A percentile compares a stretch with the other conserved stretches of the same genome.
Conservation (phyloP, 23 red algal species). For the Pyropia yezoensis region DNA sequence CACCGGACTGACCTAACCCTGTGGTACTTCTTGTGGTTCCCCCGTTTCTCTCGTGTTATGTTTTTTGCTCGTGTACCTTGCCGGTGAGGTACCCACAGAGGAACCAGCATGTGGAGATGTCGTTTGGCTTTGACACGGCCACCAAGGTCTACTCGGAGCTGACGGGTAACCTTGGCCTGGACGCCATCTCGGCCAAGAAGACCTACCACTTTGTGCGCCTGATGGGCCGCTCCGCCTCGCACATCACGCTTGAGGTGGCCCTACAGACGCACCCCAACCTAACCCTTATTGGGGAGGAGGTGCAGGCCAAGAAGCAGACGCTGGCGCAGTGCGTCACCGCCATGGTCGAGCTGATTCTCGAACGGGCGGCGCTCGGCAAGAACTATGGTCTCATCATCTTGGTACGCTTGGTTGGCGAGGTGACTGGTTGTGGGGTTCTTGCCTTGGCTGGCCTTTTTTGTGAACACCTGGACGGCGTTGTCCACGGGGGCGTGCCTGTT, state of each 20-base stretch:
- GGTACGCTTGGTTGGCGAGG: too few relatives aligned
- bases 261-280: constrained; percentile 95
- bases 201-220: constrained; percentile 86
- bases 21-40: too few relatives aligned
- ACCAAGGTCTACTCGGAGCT: constrained; percentile 74
- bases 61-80: too few relatives aligned
- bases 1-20: too few relatives aligned
- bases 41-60: too few relatives aligned
- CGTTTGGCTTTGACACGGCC: constrained; percentile 95
- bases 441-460: too few relatives aligned
- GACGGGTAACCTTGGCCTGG: constrained; percentile 77
- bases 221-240: constrained; percentile 91
- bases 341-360: constrained; percentile 54
- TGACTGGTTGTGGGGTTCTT: too few relatives aligned
- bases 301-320: constrained; percentile 66
- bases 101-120: constrained; percentile 71
- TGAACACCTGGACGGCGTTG: too few relatives aligned
- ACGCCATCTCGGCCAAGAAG: constrained; percentile 90
- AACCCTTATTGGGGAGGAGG: constrained; percentile 91
- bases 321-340: constrained; percentile 45
- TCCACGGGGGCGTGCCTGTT: too few relatives aligned
- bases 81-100: constrained; percentile 1
- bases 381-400: constrained; percentile 93
- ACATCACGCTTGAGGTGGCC: constrained; percentile 93
- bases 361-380: constrained; percentile 58